phyloP scores from a whole-genome alignment of 805 yeast species.

The Monosporozyma unispora region DNA sequence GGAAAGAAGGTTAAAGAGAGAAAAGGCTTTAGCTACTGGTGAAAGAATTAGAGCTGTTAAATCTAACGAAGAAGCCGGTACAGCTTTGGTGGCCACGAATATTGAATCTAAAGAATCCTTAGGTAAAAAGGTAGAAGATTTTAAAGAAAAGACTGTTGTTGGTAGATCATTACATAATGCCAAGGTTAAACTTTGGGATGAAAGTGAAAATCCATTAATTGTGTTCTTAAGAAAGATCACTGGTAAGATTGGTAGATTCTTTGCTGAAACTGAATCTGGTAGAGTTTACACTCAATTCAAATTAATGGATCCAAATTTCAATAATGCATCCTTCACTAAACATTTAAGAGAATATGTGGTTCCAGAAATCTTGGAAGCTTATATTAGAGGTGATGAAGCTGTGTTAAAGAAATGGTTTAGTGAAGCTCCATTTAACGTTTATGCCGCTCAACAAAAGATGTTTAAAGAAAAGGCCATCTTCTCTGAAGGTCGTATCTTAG shows the following conservation, averaged over 20 bases:
- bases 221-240: conserved; percentile 69
- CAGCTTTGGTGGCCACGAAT: conserved; percentile 73
- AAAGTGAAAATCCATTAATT: conserved; percentile 85
- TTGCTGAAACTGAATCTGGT: conserved; percentile 94
- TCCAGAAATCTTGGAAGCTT: conserved; percentile 93
- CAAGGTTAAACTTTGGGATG: conserved; percentile 71
- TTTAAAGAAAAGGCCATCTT: conserved; percentile 83
- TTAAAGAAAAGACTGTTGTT: conserved; percentile 55
- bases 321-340: conserved; percentile 63
- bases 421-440: conserved; percentile 93
- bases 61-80: conserved; percentile 75
- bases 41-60: conserved; percentile 58
- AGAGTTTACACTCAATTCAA: conserved; percentile 80
- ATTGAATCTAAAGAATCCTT: conserved; percentile 61
- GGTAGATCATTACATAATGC: conserved; percentile 57
- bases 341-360: conserved; percentile 86
- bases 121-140: conserved; percentile 56
- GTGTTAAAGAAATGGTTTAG: conserved; percentile 85
- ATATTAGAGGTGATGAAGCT: conserved; percentile 80
- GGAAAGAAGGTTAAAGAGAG: conserved; percentile 65
- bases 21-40: conserved; percentile 50
- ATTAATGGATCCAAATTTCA: conserved; percentile 84
- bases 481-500: conserved; percentile 85
- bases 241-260: conserved; percentile 76
- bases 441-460: conserved; percentile 88